Conservation (phyloP, 768 basidiomycete species). For the Butyriboletus loyo region DNA sequence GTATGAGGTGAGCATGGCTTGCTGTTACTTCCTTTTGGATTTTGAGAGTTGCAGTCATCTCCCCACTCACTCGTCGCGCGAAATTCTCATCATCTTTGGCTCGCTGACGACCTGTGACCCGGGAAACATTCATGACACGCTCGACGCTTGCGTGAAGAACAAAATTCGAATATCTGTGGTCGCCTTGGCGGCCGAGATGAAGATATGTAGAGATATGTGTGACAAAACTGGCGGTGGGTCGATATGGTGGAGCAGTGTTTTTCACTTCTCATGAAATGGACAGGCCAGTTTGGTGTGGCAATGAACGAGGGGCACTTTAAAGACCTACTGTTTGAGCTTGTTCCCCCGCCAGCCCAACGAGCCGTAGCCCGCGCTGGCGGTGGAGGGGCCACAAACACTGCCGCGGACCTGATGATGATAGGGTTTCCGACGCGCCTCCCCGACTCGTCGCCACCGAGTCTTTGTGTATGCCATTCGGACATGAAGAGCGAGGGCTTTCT, state of each 20-base stretch:
- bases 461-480: slow-evolving; percentile 93
- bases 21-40: background rate
- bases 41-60: slow-evolving; percentile 63
- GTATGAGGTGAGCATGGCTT: slow-evolving; percentile 68
- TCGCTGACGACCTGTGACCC: slow-evolving; percentile 97
- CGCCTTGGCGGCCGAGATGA: slow-evolving; percentile 96
- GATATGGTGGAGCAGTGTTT: background rate
- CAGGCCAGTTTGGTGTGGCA: slow-evolving; percentile 92
- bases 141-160: slow-evolving; percentile 79
- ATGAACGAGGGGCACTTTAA: slow-evolving; percentile 97
- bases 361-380: slow-evolving; percentile 47
- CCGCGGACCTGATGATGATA: slow-evolving; percentile 98
- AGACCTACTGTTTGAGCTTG: slow-evolving; percentile 91
- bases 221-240: slow-evolving; percentile 83
- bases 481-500: slow-evolving; percentile 92
- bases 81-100: slow-evolving; percentile 91
- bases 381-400: slow-evolving; percentile 50
- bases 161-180: slow-evolving; percentile 92
- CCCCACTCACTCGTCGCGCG: slow-evolving; percentile 95
- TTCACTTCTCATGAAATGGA: slow-evolving; percentile 15
- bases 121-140: slow-evolving; percentile 91
- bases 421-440: slow-evolving; percentile 95
- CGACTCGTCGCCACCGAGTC: slow-evolving; percentile 72
- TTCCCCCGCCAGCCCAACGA: slow-evolving; percentile 89
- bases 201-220: slow-evolving; percentile 89